Conservation (phyloP, 805 yeast genomes). For the Saccharomycopsis fermentans region DNA sequence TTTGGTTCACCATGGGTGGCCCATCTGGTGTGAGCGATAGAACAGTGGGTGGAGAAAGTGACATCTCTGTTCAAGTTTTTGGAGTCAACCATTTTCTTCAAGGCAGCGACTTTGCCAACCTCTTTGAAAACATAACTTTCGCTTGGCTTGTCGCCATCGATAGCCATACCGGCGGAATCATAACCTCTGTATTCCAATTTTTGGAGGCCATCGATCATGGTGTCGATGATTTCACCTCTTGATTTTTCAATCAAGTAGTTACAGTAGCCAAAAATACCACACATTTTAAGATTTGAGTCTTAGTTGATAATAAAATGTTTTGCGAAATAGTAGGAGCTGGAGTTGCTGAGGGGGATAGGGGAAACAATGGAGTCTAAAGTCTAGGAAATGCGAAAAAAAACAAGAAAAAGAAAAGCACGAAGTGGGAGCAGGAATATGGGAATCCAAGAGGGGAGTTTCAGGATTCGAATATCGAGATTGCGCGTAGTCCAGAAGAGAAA, state of each 20-base stretch:
- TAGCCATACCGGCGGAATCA: conserved; percentile 93
- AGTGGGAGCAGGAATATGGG: too few relatives aligned
- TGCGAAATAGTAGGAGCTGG: too few relatives aligned
- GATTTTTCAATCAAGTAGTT: conserved; percentile 87
- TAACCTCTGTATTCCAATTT: conserved; percentile 96
- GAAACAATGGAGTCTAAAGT: neutral
- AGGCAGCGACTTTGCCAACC: conserved; percentile 83
- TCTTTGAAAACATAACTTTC: conserved; percentile 69
- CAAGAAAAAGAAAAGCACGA: too few relatives aligned
- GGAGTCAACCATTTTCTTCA: conserved; percentile 52
- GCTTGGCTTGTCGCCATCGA: conserved; percentile 76
- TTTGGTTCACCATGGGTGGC: conserved; percentile 98
- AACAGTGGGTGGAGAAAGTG: conserved; percentile 76
- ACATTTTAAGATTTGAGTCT: too few relatives aligned
- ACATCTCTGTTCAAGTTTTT: conserved; percentile 46
- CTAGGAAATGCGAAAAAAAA: neutral
- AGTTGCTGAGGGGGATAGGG: neutral
- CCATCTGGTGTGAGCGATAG: conserved; percentile 99
- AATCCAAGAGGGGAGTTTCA: too few relatives aligned
- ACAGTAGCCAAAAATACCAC: conserved; percentile 98
- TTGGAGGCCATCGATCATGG: conserved; percentile 75
- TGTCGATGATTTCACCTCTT: conserved; percentile 86
- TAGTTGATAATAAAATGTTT: too few relatives aligned
- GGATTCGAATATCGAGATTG: too few relatives aligned
- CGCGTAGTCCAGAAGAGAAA: too few relatives aligned